Base-by-base conservation (phyloP, 192 early-diverging fungal genomes). In the Entomortierella chlamydospora region DNA sequence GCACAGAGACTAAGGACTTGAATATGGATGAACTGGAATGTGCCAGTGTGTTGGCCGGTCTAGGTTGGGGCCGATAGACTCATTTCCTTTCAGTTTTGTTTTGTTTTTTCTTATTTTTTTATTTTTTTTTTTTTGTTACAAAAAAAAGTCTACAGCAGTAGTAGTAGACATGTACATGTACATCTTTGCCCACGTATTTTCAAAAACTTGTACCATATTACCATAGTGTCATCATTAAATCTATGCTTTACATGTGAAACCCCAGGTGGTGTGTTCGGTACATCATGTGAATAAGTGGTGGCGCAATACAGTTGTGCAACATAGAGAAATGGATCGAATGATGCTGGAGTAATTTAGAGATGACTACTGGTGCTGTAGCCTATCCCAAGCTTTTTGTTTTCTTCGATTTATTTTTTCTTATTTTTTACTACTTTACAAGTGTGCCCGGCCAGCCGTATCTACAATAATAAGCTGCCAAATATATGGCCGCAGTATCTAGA, bases 21-120 rank as follows among this genome's bases (percentile, higher is more conserved):
- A 70, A 79, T n/a, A 45, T 79, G 62, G 76, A 79, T 47, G 76
- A 79, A 31, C 51, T 79, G 4, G 76, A 79, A 25, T 79, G 76
- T 17, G 76, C 76, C 37, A 79, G 47, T 18, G 76, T 79, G 30
- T 26, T 79, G 20, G 76, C 68, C 0, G 76, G 76, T 15, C 68
- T 79, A 39, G 76, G 76, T 20, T 79, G 76, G 76, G 62, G 68
- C 29, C 76, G 63, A 9, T 55, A 22, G 29, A n/a, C 4, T 33
- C 12, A 11, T 34, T 58, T 58, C 23, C 1, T 17, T 43, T 18
- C n/a, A n/a, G n/a, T 54, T 6, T 72, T 26, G 18, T 42, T 60
- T 61, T 23, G 9, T 31, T 45, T 63, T 37, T 53, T 56, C 55
- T 18, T 34, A 29, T 49, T 10, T 57, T 63, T 39, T 34, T 25